Evolutionary conservation across 1,284 basidiomycete species (phyloP).

Genomic region (Ganoderma sp.): DNA sequence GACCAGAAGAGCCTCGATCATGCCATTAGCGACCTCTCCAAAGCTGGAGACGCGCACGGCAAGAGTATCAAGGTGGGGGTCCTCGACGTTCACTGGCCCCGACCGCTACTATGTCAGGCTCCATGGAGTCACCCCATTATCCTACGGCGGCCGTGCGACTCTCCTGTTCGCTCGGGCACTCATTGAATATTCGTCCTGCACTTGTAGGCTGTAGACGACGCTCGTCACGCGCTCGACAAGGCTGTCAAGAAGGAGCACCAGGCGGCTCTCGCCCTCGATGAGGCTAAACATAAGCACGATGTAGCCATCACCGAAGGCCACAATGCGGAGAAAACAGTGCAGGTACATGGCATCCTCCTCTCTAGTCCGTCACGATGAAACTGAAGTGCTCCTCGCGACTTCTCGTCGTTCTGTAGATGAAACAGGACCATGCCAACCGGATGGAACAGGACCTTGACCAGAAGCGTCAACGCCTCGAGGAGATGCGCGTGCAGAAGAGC

Average conservation of each 20-base stretch:
- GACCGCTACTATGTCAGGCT: background rate
- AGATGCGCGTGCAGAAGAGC: conserved; percentile 39
- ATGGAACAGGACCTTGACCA: conserved; percentile 39
- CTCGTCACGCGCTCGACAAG: conserved; percentile 52
- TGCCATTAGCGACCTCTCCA: conserved; percentile 53
- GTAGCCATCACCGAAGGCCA: conserved; percentile 49
- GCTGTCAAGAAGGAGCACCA: conserved; percentile 54
- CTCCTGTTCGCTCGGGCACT: background rate
- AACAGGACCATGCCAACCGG: conserved; percentile 37
- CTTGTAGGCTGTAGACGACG: conserved; percentile 50
- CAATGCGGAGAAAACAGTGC: conserved; percentile 50
- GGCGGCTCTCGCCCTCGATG: conserved; percentile 51
- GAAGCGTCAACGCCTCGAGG: conserved; percentile 35
- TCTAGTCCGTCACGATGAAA: conserved; percentile 1
- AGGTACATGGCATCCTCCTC: conserved; percentile 42
- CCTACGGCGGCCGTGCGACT: background rate
- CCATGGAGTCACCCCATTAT: background rate
- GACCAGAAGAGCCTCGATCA: conserved; percentile 54
- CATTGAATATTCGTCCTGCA: background rate
- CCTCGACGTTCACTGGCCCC: conserved; percentile 2
- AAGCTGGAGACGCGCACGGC: conserved; percentile 51
- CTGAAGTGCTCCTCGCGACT: background rate
- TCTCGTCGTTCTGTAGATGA: conserved; percentile 30
- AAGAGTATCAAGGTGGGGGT: conserved; percentile 55
- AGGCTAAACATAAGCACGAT: conserved; percentile 57